Percentiles rank a stretch among this genome's conserved stretches.
Conservation (phyloP, 768 basidiomycete species). For the Crassisporium funariophilum region DNA sequence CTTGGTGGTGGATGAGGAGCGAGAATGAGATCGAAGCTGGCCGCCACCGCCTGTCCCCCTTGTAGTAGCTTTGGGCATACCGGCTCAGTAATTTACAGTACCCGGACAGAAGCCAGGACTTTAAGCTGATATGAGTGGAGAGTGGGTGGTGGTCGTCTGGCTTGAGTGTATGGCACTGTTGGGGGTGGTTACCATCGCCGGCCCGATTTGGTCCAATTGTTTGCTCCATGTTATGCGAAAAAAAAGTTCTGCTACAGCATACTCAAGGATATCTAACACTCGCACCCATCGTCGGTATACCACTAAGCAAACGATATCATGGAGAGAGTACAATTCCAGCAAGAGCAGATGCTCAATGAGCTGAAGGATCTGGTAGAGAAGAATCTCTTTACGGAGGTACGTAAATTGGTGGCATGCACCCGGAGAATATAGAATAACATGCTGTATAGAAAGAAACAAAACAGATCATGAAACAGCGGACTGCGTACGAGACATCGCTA, state of each 20-base stretch:
- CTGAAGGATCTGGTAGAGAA: slow-evolving; percentile 90
- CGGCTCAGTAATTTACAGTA: too few relatives aligned
- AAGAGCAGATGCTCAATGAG: slow-evolving; percentile 96
- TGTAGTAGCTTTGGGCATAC: slow-evolving; percentile 47
- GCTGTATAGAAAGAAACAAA: slow-evolving; percentile 69
- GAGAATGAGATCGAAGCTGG: slow-evolving; percentile 61
- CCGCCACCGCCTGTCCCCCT: slow-evolving; percentile 45
- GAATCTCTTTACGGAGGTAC: slow-evolving; percentile 78
- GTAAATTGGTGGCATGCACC: slow-evolving; percentile 20
- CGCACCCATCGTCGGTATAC: not conserved
- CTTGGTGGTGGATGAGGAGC: slow-evolving; percentile 63
- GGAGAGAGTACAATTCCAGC: slow-evolving; percentile 94
- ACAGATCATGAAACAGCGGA: slow-evolving; percentile 83
- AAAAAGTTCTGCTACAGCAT: too few relatives aligned
- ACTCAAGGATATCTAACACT: too few relatives aligned
- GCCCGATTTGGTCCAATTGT: not conserved
- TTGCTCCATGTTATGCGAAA: not conserved
- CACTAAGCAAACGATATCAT: slow-evolving; percentile 41
- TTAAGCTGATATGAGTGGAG: not conserved
- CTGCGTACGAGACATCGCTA: slow-evolving; percentile 79
- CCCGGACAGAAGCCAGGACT: too few relatives aligned
- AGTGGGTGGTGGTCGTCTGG: not conserved
- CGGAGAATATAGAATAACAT: slow-evolving; percentile 14
- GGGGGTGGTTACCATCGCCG: not conserved
- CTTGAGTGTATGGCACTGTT: not conserved